Conservation (phyloP, 2,329 filamentous ascomycete genomes). For the Pseudohalonectria lignicola region DNA sequence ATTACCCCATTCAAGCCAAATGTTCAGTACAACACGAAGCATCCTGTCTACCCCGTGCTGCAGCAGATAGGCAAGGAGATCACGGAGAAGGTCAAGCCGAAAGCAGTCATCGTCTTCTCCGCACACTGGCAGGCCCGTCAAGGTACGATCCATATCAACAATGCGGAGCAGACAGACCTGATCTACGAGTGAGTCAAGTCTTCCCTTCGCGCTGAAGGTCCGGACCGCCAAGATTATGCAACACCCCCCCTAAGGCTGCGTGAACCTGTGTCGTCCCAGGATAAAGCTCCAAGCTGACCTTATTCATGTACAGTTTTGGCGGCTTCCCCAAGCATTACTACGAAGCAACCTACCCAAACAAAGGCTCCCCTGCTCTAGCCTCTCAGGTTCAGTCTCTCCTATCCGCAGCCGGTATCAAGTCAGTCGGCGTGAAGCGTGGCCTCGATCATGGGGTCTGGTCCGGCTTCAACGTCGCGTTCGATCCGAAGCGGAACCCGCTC, state of each 20-base stretch:
- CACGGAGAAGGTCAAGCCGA: slow-evolving; percentile 57
- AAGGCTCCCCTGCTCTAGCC: slow-evolving; percentile 16
- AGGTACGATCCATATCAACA: slow-evolving; percentile 53
- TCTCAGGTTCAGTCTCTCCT: slow-evolving; percentile 18
- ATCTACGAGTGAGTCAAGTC: slow-evolving; percentile 55
- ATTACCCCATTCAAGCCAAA: too few species aligned
- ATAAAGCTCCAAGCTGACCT: too few species aligned
- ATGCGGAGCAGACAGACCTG: slow-evolving; percentile 49
- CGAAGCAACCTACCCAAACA: slow-evolving; percentile 53
- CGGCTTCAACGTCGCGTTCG: slow-evolving; percentile 53
- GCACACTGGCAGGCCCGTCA: slow-evolving; percentile 61
- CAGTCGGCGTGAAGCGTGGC: slow-evolving; percentile 48
- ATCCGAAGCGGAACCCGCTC: slow-evolving; percentile 49
- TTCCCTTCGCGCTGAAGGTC: background rate
- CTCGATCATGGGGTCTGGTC: slow-evolving; percentile 70
- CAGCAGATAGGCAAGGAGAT: slow-evolving; percentile 59
- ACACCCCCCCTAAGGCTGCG: too few species aligned
- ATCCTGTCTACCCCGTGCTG: slow-evolving; percentile 56
- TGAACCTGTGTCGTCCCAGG: too few species aligned
- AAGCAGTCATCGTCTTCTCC: slow-evolving; percentile 64
- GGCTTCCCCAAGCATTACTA: slow-evolving; percentile 63
- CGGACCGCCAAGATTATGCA: background rate
- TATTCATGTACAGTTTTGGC: slow-evolving; percentile 43
- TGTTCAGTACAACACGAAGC: slow-evolving; percentile 37
- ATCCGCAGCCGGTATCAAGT: slow-evolving; percentile 44